Conservation (phyloP, 768 basidiomycete species). For the Xerocomellus amylosporus region DNA sequence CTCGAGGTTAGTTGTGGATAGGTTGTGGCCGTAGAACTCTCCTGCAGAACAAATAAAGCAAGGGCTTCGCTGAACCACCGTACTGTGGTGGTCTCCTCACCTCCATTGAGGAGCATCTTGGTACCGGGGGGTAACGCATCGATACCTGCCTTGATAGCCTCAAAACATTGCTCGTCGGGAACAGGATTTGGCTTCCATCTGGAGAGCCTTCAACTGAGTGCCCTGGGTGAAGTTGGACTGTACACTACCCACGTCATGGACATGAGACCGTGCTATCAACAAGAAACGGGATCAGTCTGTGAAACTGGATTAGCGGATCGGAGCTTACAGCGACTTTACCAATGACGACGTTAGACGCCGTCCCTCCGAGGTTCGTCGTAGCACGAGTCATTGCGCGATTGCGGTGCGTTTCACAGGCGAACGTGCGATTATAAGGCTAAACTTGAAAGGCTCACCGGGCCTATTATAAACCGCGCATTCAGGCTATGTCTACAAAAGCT, state of each 20-base stretch:
- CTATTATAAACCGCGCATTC: background rate
- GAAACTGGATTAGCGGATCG: background rate
- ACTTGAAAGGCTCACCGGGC: background rate
- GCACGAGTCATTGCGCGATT: slow-evolving; percentile 25
- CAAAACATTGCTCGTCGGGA: slow-evolving; percentile 60
- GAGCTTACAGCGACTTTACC: slow-evolving; percentile 38
- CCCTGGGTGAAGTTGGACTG: background rate
- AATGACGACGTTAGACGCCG: slow-evolving; percentile 36
- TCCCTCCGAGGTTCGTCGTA: slow-evolving; percentile 38
- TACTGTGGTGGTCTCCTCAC: slow-evolving; percentile 26
- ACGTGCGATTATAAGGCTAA: background rate
- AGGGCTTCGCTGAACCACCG: background rate
- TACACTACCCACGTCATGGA: slow-evolving; percentile 46
- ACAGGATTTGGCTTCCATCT: slow-evolving; percentile 45
- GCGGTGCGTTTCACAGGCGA: background rate
- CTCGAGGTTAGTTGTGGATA: slow-evolving; percentile 44
- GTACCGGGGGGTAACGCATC: slow-evolving; percentile 40
- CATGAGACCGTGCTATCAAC: slow-evolving; percentile 50
- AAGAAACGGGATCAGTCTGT: background rate
- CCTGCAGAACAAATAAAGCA: slow-evolving; percentile 26
- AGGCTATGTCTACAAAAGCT: background rate
- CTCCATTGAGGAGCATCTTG: slow-evolving; percentile 52
- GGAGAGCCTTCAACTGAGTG: background rate
- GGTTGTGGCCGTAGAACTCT: slow-evolving; percentile 55
- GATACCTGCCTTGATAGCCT: slow-evolving; percentile 54